Evolutionary conservation across 768 basidiomycete species (phyloP).

Genomic region (Podaxis sp.): DNA sequence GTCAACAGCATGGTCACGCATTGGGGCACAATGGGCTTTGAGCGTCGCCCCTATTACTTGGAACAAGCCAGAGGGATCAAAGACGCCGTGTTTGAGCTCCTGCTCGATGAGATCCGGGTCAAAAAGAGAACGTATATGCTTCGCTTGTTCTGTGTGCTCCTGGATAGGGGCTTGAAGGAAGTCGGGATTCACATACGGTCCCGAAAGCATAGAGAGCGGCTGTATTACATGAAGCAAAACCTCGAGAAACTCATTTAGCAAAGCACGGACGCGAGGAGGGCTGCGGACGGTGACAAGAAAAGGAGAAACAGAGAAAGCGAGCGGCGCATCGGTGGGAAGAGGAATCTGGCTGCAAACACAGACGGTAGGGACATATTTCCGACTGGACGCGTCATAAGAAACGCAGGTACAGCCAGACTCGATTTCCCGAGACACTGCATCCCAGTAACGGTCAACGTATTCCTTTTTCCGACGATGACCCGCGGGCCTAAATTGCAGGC

Average conservation of each 20-base stretch:
- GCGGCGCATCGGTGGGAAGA: slow-evolving; percentile 4
- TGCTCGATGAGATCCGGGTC: slow-evolving; percentile 83
- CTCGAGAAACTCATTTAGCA: slow-evolving; percentile 76
- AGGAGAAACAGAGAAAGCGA: slow-evolving; percentile 28
- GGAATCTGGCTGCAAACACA: slow-evolving; percentile 44
- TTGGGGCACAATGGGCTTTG: slow-evolving; percentile 91
- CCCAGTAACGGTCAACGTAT: slow-evolving; percentile 82
- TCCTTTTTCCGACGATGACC: slow-evolving; percentile 72
- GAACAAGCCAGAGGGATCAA: slow-evolving; percentile 81
- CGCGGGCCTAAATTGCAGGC: slow-evolving; percentile 79
- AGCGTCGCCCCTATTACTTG: slow-evolving; percentile 75
- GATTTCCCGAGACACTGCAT: slow-evolving; percentile 74
- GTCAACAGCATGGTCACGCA: slow-evolving; percentile 84
- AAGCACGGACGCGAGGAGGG: slow-evolving; percentile 68
- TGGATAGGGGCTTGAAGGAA: slow-evolving; percentile 60
- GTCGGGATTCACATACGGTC: slow-evolving; percentile 58
- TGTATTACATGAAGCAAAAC: slow-evolving; percentile 84
- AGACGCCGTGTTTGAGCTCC: slow-evolving; percentile 73
- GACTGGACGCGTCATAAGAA: slow-evolving; percentile 59
- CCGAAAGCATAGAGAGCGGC: slow-evolving; percentile 64
- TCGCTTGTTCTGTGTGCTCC: slow-evolving; percentile 63
- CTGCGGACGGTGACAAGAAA: slow-evolving; percentile 60
- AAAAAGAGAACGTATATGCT: slow-evolving; percentile 70
- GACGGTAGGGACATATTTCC: slow-evolving; percentile 52
- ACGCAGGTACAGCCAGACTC: slow-evolving; percentile 83